These are phyloP conservation scores for Thielaviopsis punctulata DNA, from an alignment of 2,329 filamentous ascomycete species.

Conservation along the genomic window DNA sequence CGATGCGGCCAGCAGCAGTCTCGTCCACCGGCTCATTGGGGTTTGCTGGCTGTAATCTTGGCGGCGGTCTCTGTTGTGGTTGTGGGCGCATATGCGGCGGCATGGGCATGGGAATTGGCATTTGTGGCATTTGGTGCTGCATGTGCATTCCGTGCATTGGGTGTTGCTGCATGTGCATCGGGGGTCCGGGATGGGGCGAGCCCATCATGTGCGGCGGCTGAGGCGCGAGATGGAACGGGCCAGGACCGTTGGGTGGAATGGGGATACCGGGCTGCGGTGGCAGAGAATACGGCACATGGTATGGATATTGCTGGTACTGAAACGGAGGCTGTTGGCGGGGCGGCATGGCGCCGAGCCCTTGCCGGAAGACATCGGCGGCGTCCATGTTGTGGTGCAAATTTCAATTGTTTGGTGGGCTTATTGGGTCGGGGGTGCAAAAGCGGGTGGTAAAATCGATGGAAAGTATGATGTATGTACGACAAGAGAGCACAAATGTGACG, in stretches of 20 bases:
- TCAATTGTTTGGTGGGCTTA: not conserved
- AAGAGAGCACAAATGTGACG: not conserved
- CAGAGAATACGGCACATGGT: constrained; percentile 9
- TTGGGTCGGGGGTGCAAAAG: not conserved
- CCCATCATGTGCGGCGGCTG: constrained; percentile 16
- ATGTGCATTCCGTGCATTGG: constrained; percentile 3
- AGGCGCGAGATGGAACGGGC: constrained; percentile 9
- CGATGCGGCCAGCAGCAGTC: constrained; percentile 38
- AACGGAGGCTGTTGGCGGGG: constrained; percentile 11
- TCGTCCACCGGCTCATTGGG: constrained; percentile 13
- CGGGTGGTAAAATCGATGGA: not conserved
- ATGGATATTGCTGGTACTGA: constrained; percentile 10
- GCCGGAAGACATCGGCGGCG: constrained; percentile 40
- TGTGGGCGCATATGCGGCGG: constrained; percentile 7
- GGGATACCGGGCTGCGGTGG: constrained; percentile 10
- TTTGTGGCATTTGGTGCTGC: constrained; percentile 6
- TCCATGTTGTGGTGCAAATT: constrained; percentile 30
- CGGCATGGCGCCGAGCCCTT: constrained; percentile 29
- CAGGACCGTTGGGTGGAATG: not conserved
- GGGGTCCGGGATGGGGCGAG: constrained; percentile 12
- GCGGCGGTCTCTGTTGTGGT: constrained; percentile 7
- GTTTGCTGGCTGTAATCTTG: constrained; percentile 10
- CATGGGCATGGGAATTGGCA: constrained; percentile 7
- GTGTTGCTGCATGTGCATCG: constrained; percentile 1
- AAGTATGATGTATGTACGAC: not conserved